Evolutionary conservation across 305 asterid species (phyloP), one percentile per base, ranked within the genome.

Genomic region (Salvia sclarea): DNA sequence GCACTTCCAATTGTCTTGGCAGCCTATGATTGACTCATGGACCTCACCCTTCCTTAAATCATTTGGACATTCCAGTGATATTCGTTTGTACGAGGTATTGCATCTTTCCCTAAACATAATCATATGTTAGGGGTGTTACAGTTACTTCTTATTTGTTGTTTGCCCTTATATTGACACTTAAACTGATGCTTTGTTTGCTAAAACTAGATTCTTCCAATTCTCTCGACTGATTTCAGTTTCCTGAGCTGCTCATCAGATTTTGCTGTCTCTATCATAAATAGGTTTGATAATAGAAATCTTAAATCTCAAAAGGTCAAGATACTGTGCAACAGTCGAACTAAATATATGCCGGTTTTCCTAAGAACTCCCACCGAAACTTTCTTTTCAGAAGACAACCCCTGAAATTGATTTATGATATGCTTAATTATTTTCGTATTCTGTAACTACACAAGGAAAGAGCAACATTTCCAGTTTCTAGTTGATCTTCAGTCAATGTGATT

Each of bases 21-120:
- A 93, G 97, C 76, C 84, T 50, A 87, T 91, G 97, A 64, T 88
- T 64, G 85, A 87, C 71, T 87, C 98, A 9, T 93, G 98, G 98
- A 87, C 81, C 68, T 52, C 49, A 47, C 93, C 95, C 11, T 93
- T 88, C 76, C 80, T 82, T 18, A 69, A 83, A 72, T 58, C 90
- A 61, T 93, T 87, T 74, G 77, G 78, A 31, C 58, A 80, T 41
- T 86, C 84, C 60, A 76, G 72, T 53, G 83, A 78, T 52, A 75
- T 81, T 71, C 86, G 65, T 69, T 70, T 93, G 58, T 86, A 83
- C 59, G 92, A 88, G 98, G 96, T 93, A 87, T 60, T 54, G 4
- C 73, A 47, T 70, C 20, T 71, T 58, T 24, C 38, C 10, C 66
- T 50, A 16, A 60, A 22, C 13, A 30, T 48, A 7, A 18, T 54